Evolutionary conservation across 768 basidiomycete genomes (phyloP).

Genomic region (Astraeus odoratus): DNA sequence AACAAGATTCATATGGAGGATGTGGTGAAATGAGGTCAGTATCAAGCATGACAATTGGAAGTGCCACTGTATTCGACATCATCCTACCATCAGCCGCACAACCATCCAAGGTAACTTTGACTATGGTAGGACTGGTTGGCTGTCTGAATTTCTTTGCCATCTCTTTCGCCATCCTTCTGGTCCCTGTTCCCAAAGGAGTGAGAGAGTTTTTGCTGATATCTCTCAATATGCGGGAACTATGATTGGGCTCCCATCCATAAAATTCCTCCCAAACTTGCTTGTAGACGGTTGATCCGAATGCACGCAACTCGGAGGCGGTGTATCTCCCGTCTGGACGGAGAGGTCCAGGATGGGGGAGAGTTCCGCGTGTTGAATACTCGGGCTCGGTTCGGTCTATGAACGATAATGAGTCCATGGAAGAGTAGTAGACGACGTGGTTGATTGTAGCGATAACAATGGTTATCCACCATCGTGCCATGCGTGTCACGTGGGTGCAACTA

Average conservation of each 20-base stretch:
- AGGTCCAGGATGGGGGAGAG: neutral
- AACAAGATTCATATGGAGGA: conserved; percentile 40
- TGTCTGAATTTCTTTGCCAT: conserved; percentile 5
- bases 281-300: conserved; percentile 27
- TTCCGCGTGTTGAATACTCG: conserved; percentile 5
- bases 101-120: neutral
- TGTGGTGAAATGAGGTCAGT: conserved; percentile 12
- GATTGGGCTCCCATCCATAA: conserved; percentile 36
- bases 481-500: too few species aligned
- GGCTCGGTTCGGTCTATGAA: conserved; percentile 23
- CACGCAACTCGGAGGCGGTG: conserved; percentile 10
- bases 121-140: too few species aligned
- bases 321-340: neutral
- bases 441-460: too few species aligned
- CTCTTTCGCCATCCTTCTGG: conserved; percentile 10
- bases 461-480: too few species aligned
- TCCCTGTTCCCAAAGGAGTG: conserved; percentile 6
- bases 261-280: conserved; percentile 37
- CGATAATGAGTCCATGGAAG: too few species aligned
- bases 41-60: conserved; percentile 13
- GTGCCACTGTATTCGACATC: conserved; percentile 3
- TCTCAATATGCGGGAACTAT: conserved; percentile 23
- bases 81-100: neutral
- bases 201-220: conserved; percentile 6
- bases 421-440: too few species aligned